Base-by-base conservation (phyloP, 352 stramenopile genomes). In the Elongisporangium undulatum region DNA sequence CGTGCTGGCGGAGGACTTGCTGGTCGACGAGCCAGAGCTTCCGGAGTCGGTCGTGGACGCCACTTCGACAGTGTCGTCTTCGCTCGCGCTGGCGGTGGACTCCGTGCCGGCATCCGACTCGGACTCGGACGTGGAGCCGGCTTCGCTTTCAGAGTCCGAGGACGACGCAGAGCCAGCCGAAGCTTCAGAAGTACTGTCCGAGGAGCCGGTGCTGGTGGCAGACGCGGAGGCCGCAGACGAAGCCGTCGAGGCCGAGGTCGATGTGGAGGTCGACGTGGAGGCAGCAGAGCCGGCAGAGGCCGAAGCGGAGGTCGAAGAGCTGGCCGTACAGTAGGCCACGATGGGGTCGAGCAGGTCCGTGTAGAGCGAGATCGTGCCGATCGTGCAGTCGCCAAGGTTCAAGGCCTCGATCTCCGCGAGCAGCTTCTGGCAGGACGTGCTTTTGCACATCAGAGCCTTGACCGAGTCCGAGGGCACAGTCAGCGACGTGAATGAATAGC, bases 321-420 rank as follows among this genome's bases (percentile, higher is more conserved):
- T 61, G 50, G 59, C 53, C 4, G 63, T 22, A 59, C 72, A 80
- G 52, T 67, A 64, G 21, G 58, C 29, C 26, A 56, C 64, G 53
- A 80, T 55, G 34, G 66, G 66, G n/a, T 70, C 69, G 54, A 77
- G 63, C 17, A 80, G 61, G 45, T 73, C 58, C 9, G 58, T 50
- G 48, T 73, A 55, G 16, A 80, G 60, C 2, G 54, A 55, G 51
- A 75, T 71, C 7, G 55, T 61, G 29, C 49, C 61, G 51, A 75
- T 60, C 1, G 63, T 77, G 58, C 72, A 80, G 59, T 80, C 67
- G 38, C 65, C 62, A 7, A 71, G 55, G 59, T 63, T 62, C 54
- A 76, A 61, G 4, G 53, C 59, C 21, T 41, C 54, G 5, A 74
- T 57, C 12, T 63, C 50, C 59, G 56, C 58, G 16, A 79, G 68